Evolutionary conservation across 371 early-diverging fungal species (phyloP).

Genomic region (Mucor racemosus): DNA sequence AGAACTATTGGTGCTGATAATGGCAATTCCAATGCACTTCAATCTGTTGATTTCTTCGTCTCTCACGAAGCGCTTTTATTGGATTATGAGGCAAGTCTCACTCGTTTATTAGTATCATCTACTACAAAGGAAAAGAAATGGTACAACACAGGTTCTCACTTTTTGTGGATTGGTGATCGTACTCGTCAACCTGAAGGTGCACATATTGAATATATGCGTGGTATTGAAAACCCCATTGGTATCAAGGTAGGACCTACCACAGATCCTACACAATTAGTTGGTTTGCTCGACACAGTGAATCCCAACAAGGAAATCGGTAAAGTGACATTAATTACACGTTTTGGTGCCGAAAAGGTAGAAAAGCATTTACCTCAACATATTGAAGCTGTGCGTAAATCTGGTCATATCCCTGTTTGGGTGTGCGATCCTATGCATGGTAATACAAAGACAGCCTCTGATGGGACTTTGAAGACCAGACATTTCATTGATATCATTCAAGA

Average conservation of each 20-base stretch:
- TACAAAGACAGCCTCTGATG: conserved; percentile 80
- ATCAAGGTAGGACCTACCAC: conserved; percentile 95
- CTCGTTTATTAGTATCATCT: conserved; percentile 61
- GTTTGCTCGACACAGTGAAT: conserved; percentile 84
- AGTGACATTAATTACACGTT: conserved; percentile 94
- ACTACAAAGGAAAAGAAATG: conserved; percentile 52
- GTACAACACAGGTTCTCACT: conserved; percentile 84
- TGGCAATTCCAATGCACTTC: conserved; percentile 29
- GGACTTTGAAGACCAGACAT: conserved; percentile 86
- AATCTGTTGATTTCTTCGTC: conserved; percentile 89
- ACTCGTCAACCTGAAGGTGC: conserved; percentile 95
- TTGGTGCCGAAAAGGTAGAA: conserved; percentile 86
- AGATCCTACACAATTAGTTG: conserved; percentile 81
- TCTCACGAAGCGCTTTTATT: conserved; percentile 95
- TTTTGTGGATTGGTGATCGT: conserved; percentile 98
- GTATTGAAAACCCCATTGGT: conserved; percentile 95
- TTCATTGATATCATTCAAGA: conserved; percentile 86
- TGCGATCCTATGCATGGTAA: conserved; percentile 99
- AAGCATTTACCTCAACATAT: conserved; percentile 87
- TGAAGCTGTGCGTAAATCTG: conserved; percentile 82
- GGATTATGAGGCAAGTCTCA: conserved; percentile 89
- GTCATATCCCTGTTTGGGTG: conserved; percentile 93
- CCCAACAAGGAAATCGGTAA: conserved; percentile 88
- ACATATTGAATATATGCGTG: conserved; percentile 95
- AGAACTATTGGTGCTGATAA: conserved; percentile 82